Percentiles rank a stretch among this genome's conserved stretches.
Conservation (phyloP, 768 basidiomycete genomes). For the Pluteus cervinus region DNA sequence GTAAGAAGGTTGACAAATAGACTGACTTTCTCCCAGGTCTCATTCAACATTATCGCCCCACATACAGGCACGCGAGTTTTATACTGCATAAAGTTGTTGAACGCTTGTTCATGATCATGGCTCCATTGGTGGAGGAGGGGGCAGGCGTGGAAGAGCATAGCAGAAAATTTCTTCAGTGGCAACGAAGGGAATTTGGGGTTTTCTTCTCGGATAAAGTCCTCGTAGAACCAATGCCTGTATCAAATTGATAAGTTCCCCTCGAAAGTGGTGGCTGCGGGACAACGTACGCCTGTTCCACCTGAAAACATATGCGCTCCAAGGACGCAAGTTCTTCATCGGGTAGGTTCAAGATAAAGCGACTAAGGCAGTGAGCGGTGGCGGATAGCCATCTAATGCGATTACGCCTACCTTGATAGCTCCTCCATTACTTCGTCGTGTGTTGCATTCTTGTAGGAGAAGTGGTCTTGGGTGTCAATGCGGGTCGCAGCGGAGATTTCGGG, state of each 20-base stretch:
- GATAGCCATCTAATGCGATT: slow-evolving; percentile 4
- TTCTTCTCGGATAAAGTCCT: slow-evolving; percentile 94
- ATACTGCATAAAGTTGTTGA: slow-evolving; percentile 90
- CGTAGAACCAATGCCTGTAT: slow-evolving; percentile 98
- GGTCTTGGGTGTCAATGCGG: slow-evolving; percentile 25
- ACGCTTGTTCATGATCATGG: slow-evolving; percentile 79
- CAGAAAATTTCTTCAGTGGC: slow-evolving; percentile 89
- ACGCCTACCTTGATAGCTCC: slow-evolving; percentile 77
- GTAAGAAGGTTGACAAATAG: slow-evolving; percentile 2
- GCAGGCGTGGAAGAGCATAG: slow-evolving; percentile 82
- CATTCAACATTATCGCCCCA: slow-evolving; percentile 93
- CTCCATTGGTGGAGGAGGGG: slow-evolving; percentile 80
- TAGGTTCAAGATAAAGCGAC: slow-evolving; percentile 95
- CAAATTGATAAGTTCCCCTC: slow-evolving; percentile 10
- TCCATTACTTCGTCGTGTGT: slow-evolving; percentile 84
- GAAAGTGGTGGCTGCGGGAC: slow-evolving; percentile 7
- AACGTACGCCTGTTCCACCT: slow-evolving; percentile 97
- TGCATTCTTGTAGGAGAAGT: slow-evolving; percentile 63
- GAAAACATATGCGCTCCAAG: slow-evolving; percentile 93
- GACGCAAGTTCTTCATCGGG: slow-evolving; percentile 89
- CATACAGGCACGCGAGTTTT: slow-evolving; percentile 97
- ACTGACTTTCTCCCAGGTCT: slow-evolving; percentile 85
- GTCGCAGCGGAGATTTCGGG: slow-evolving; percentile 59
- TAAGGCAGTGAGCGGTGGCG: slow-evolving; percentile 21
- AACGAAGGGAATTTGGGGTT: slow-evolving; percentile 83